phyloP scores from a whole-genome alignment of 2,329 filamentous ascomycete species.

The Cercospora citrullina region DNA sequence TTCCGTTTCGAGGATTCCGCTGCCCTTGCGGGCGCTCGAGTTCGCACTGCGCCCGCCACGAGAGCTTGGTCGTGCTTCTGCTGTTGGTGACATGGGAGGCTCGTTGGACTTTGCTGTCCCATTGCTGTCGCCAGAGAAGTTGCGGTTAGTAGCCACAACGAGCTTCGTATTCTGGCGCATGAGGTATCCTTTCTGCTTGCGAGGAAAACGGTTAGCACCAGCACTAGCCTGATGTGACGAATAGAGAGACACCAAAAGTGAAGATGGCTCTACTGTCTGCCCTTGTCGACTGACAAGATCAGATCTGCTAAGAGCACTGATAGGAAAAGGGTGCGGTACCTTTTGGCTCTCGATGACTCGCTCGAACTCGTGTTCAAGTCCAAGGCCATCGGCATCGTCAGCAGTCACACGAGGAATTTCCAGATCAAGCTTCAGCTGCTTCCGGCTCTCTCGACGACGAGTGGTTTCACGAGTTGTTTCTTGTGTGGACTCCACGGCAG shows the following conservation, averaged over 20 bases:
- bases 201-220: conserved; percentile 49
- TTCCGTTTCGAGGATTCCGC: conserved; percentile 92
- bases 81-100: conserved; percentile 55
- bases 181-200: conserved; percentile 88
- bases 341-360: conserved; percentile 95
- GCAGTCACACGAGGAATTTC: conserved; percentile 74
- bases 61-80: conserved; percentile 39
- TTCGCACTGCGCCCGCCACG: conserved; percentile 55
- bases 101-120: conserved; percentile 46
- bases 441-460: conserved; percentile 26
- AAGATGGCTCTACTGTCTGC: conserved; percentile 10
- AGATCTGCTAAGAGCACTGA: background rate
- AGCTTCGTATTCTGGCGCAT: conserved; percentile 99
- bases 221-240: conserved; percentile 21
- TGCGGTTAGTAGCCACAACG: conserved; percentile 77
- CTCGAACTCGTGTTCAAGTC: conserved; percentile 89
- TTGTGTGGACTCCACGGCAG: conserved; percentile 25
- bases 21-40: conserved; percentile 73
- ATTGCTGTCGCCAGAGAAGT: conserved; percentile 46
- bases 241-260: conserved; percentile 19
- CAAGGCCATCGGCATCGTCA: conserved; percentile 75
- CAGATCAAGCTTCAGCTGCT: conserved; percentile 45
- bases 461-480: conserved; percentile 19
- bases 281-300: conserved; percentile 1
- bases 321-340: conserved; percentile 58